phyloP scores from a whole-genome alignment of 495 filamentous ascomycete species.

The Hypoxylon perforatum region DNA sequence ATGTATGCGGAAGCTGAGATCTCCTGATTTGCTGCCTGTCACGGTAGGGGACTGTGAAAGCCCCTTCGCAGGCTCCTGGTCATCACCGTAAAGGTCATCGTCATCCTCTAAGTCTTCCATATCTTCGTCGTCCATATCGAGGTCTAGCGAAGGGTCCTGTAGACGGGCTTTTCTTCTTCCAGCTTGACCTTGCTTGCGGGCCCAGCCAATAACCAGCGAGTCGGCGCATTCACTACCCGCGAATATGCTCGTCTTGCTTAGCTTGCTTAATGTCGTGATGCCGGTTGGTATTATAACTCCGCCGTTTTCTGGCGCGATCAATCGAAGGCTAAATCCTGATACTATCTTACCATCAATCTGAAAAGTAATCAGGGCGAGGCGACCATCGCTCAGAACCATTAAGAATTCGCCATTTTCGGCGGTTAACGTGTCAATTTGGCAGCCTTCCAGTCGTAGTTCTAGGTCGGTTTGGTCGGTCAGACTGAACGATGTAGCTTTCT shows the following conservation, averaged over 20 bases:
- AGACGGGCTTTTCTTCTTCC: slow-evolving; percentile 61
- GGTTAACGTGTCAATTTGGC: slow-evolving; percentile 78
- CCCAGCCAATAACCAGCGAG: slow-evolving; percentile 84
- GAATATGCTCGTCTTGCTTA: slow-evolving; percentile 81
- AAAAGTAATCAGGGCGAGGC: slow-evolving; percentile 81
- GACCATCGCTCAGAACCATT: slow-evolving; percentile 81
- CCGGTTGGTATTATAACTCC: slow-evolving; percentile 69
- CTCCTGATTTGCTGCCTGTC: slow-evolving; percentile 59
- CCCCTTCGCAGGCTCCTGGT: slow-evolving; percentile 49
- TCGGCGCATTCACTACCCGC: slow-evolving; percentile 87
- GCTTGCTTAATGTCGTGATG: slow-evolving; percentile 73
- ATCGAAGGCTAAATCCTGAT: slow-evolving; percentile 78
- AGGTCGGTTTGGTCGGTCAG: slow-evolving; percentile 88
- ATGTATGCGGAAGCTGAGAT: slow-evolving; percentile 78
- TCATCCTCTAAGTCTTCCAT: slow-evolving; percentile 66
- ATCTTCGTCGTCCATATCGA: slow-evolving; percentile 69
- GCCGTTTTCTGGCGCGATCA: slow-evolving; percentile 68
- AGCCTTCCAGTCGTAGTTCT: slow-evolving; percentile 82
- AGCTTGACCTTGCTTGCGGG: slow-evolving; percentile 63
- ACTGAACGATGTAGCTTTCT: slow-evolving; percentile 77
- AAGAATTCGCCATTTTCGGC: slow-evolving; percentile 82
- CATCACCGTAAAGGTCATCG: slow-evolving; percentile 78
- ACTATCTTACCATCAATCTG: slow-evolving; percentile 92
- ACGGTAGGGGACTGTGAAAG: slow-evolving; percentile 29
- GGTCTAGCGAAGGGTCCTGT: slow-evolving; percentile 46